These are phyloP conservation scores for Aspergillus latus DNA, from an alignment of 2,329 filamentous ascomycete genomes.

Conservation along the genomic window DNA sequence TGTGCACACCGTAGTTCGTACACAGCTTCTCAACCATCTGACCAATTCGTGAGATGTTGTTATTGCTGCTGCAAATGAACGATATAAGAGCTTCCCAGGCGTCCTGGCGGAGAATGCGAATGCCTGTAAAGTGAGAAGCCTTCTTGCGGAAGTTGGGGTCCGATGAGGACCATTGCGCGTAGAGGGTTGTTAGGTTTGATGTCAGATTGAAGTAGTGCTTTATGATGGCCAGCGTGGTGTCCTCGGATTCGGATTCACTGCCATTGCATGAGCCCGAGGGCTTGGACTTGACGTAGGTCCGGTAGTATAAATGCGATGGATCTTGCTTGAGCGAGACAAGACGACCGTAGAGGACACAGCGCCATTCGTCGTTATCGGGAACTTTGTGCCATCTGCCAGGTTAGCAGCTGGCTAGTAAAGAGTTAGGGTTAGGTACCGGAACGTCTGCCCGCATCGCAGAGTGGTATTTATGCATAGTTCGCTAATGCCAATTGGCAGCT, in stretches of 20 bases:
- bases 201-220: conserved; percentile 83
- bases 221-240: conserved; percentile 71
- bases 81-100: conserved; percentile 91
- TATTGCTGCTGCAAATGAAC: conserved; percentile 99
- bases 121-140: conserved; percentile 82
- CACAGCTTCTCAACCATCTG: conserved; percentile 97
- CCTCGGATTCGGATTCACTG: conserved; percentile 33
- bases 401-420: conserved; percentile 1
- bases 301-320: conserved; percentile 73
- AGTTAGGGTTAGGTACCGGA: conserved; percentile 54
- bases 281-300: conserved; percentile 57
- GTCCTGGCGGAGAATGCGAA: conserved; percentile 90
- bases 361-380: conserved; percentile 76
- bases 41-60: conserved; percentile 92
- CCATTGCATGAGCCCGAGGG: conserved; percentile 9
- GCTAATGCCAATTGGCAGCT: conserved; percentile 74
- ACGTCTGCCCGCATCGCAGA: conserved; percentile 91
- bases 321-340: conserved; percentile 86
- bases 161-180: conserved; percentile 79
- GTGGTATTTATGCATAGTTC: conserved; percentile 96
- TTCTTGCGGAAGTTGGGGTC: conserved; percentile 88
- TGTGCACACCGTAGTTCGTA: conserved; percentile 73
- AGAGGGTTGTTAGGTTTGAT: conserved; percentile 73
- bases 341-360: conserved; percentile 80
- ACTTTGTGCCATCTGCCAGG: conserved; percentile 73